phyloP scores from a whole-genome alignment of 768 basidiomycete genomes.

The Lactarius sanguifluus region DNA sequence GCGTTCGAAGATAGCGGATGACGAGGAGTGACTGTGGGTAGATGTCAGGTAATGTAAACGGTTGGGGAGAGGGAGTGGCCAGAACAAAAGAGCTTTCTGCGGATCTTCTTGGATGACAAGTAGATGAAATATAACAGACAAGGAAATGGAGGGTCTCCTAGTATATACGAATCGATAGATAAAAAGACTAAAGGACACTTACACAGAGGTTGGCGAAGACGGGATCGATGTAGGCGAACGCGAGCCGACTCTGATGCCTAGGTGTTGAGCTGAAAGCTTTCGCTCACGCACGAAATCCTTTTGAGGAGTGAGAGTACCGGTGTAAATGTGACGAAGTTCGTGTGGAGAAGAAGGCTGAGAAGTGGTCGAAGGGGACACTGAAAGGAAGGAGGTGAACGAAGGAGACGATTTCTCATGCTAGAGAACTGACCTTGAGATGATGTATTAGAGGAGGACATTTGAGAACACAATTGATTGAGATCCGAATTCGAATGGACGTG shows the following conservation, averaged over 20 bases:
- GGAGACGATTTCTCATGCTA: too few species aligned
- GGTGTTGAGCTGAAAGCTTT: slow-evolving; percentile 46
- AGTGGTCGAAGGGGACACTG: slow-evolving; percentile 24
- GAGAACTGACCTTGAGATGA: slow-evolving; percentile 11
- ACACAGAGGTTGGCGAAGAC: slow-evolving; percentile 79
- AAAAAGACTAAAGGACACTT: slow-evolving; percentile 35
- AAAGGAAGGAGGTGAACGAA: slow-evolving; percentile 6
- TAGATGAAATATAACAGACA: slow-evolving; percentile 2
- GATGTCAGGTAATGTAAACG: slow-evolving; percentile 17
- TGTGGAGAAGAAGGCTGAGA: slow-evolving; percentile 33
- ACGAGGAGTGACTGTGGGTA: slow-evolving; percentile 60
- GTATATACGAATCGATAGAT: slow-evolving; percentile 15
- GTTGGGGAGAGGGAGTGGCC: not conserved
- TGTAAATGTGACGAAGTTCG: slow-evolving; percentile 57
- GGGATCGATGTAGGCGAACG: slow-evolving; percentile 74
- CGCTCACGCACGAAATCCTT: slow-evolving; percentile 39
- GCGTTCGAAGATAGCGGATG: slow-evolving; percentile 89
- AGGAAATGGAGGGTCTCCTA: slow-evolving; percentile 3
- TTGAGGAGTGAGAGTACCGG: slow-evolving; percentile 43
- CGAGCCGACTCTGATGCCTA: slow-evolving; percentile 54
- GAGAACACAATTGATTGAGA: not conserved
- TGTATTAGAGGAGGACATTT: slow-evolving; percentile 24
- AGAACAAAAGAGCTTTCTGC: slow-evolving; percentile 7
- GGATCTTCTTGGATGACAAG: slow-evolving; percentile 3
- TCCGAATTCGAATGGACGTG: slow-evolving; percentile 1